Evolutionary conservation across 306 rosid genomes (phyloP).

Genomic region (Glycine soja): DNA sequence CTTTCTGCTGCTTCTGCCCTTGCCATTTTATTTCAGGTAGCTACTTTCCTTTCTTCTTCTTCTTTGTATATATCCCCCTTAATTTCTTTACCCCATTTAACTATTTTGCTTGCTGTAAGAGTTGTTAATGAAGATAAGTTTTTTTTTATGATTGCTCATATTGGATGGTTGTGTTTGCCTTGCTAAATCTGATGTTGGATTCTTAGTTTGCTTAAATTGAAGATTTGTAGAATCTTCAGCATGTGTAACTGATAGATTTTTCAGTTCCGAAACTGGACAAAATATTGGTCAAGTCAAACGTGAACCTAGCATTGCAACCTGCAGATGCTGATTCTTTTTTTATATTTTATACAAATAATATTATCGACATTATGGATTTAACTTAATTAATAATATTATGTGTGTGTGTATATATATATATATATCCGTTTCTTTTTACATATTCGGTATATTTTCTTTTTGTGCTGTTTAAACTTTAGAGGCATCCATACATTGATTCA

Average conservation of each 20-base stretch:
- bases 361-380: background rate
- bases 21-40: constrained; percentile 75
- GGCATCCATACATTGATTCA: background rate
- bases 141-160: too few species aligned
- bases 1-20: constrained; percentile 80
- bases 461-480: constrained; percentile 13
- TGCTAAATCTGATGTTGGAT: too few species aligned
- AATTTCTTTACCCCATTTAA: background rate
- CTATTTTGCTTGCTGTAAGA: background rate
- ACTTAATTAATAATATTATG: background rate
- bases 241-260: constrained; percentile 7
- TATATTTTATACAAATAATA: constrained; percentile 3
- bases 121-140: too few species aligned
- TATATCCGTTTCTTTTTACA: background rate
- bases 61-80: too few species aligned
- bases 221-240: constrained; percentile 35
- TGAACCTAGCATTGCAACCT: constrained; percentile 45
- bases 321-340: constrained; percentile 47
- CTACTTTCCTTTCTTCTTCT: background rate
- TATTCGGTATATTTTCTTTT: too few species aligned
- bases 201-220: constrained; percentile 22
- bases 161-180: too few species aligned
- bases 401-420: too few species aligned
- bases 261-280: constrained; percentile 57
- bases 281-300: constrained; percentile 63